Percentiles rank a stretch among this genome's conserved stretches.
Conservation (phyloP, 768 basidiomycete genomes). For the Suillus subaureus region DNA sequence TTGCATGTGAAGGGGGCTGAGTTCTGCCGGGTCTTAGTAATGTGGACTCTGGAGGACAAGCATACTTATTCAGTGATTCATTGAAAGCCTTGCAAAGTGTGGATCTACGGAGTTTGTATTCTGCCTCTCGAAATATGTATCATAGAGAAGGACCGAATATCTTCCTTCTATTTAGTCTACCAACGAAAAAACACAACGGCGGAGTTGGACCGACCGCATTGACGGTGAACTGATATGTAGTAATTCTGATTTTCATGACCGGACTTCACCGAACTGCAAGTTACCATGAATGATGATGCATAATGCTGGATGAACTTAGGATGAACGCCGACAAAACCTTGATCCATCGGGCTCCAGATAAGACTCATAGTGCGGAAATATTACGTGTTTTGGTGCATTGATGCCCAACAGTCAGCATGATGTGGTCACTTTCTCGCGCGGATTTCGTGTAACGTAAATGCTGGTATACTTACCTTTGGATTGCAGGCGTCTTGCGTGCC, state of each 20-base stretch:
- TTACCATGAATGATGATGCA: neutral
- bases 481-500: neutral
- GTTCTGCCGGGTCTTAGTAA: neutral
- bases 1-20: neutral
- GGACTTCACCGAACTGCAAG: neutral
- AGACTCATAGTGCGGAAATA: neutral
- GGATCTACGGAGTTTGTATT: neutral
- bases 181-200: no score
- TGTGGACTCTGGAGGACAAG: no score
- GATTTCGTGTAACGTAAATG: neutral
- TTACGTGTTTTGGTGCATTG: neutral
- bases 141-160: neutral
- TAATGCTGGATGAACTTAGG: neutral
- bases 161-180: neutral
- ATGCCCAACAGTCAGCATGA: neutral
- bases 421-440: neutral
- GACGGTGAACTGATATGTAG: neutral
- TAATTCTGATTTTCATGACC: neutral
- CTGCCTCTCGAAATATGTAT: neutral
- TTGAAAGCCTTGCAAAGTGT: neutral
- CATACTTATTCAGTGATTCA: neutral
- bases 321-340: neutral
- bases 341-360: neutral
- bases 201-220: neutral
- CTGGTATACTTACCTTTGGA: neutral